Evolutionary conservation across 2,329 filamentous ascomycete genomes (phyloP), one percentile per base, ranked within the genome.

Genomic region (Nemania sp.): DNA sequence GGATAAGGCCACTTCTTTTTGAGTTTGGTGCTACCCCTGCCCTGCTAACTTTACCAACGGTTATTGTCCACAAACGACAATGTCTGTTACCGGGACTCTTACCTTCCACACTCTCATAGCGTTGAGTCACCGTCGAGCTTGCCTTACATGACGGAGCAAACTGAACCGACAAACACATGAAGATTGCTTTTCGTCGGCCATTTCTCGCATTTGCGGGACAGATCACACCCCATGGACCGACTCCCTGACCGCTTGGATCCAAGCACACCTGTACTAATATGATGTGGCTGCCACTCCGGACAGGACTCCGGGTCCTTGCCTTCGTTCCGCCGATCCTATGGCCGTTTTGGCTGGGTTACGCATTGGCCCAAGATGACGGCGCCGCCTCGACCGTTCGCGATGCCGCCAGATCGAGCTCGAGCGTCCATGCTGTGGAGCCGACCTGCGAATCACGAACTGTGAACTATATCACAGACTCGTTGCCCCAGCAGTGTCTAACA

Each of bases 401-500:
- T 61, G 58, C 44, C 46, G 48, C 54, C 36, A 61, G 49, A 19
- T 17, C 58, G n/a, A 41, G 55, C 30, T 48, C 61, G 26, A 45
- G 42, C 48, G 41, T 40, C 2, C 23, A 49, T 3, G 49, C 61
- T 3, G 51, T 64, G 5, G 70, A 71, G 26, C 68, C 72, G 7
- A 69, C 70, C 31, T 85, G 82, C 72, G 79, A 81, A 62, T 78
- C 74, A 49, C 81, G 82, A 61, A 90, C 86, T 1, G 84, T 90
- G 67, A 92, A 93, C 72, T 91, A 92, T 71, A 90, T 93, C 58
- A 92, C 88, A 9, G 87, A 92, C 63, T 84, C 82, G 2, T 74
- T 92, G 33, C 88, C 88, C 9, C 88, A 90, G 68, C 87, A 89
- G 74, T 93, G 89, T 67, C 76, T 90, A 19, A 83, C 81, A 43